Evolutionary conservation across 2,329 filamentous ascomycete species (phyloP), one percentile per base, ranked within the genome.

Genomic region (Penicillium nordicum): DNA sequence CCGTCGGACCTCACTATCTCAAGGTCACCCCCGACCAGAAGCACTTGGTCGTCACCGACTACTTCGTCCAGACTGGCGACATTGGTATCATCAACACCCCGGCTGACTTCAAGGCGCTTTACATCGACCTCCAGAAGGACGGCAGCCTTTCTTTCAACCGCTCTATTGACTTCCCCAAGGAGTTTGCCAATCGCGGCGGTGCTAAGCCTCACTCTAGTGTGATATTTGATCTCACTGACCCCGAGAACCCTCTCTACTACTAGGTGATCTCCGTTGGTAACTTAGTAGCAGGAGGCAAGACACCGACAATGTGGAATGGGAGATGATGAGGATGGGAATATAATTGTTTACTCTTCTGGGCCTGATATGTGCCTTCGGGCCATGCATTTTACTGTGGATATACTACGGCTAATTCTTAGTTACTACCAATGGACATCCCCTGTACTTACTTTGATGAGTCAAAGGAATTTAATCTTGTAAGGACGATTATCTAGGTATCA

Each of bases 11-110:
- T 0, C 84, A 87, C 74, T 87, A 86, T 63, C 74, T 87, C 73
- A 87, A 86, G 75, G 76, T 87, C 57, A 81, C 82, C 5, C 84
- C 84, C 0, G 84, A 86, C 61, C 83, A 86, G 76, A 84, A 84
- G 76, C 82, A 86, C 67, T 70, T 87, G 16, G 76, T 86, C 2
- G 83, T 86, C 14, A 85, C 82, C n/a, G 84, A 85, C 50, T 87
- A 87, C 74, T 87, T 87, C 64, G 82, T 87, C 3, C 83, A 87
- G 72, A 82, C 79, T 10, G 83, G 84, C 27, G 80, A 83, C 54
- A 85, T 86, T 55, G 81, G 80, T 7, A 73, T 86, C 2, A 77
- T 86, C 65, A 85, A 86, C 66, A 85, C 83, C 0, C 82, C 83
- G 0, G 82, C 77, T 21, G 84, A 86, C 67, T 86, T 80, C 78